A percentile compares a stretch with the other conserved stretches of the same genome.
phyloP scores from a whole-genome alignment of 805 yeast species.

The Torulaspora maleeae region DNA sequence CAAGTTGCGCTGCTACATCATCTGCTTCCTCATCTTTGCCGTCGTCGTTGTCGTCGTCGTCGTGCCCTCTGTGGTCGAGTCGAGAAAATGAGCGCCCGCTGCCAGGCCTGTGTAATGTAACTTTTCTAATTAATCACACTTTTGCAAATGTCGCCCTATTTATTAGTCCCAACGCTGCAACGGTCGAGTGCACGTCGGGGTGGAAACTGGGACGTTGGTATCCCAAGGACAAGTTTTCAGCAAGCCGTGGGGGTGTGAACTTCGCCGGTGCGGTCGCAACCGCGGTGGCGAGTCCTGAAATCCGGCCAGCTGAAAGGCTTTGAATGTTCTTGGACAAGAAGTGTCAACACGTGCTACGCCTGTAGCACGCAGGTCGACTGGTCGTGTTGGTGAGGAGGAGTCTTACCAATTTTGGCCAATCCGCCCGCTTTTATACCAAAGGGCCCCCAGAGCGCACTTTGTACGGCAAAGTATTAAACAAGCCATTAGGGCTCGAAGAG shows the following conservation, averaged over 20 bases:
- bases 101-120: constrained; percentile 13
- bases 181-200: constrained; percentile 30
- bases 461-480: no score
- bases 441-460: no score
- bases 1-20: constrained; percentile 79
- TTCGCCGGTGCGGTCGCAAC: constrained; percentile 34
- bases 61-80: constrained; percentile 40
- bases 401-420: neutral
- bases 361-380: neutral
- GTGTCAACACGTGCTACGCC: neutral
- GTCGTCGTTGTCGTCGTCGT: constrained; percentile 68
- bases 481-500: no score
- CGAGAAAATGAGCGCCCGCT: constrained; percentile 13
- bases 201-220: constrained; percentile 35
- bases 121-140: constrained; percentile 6
- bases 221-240: constrained; percentile 38
- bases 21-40: constrained; percentile 52
- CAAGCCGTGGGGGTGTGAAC: constrained; percentile 24
- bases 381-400: no score
- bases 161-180: constrained; percentile 34
- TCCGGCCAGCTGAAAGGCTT: constrained; percentile 30
- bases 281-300: constrained; percentile 28
- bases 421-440: neutral
- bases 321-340: constrained; percentile 22
- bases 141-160: constrained; percentile 27